Evolutionary conservation across 805 yeast species (phyloP), one percentile per base, ranked within the genome.

Genomic region (Kuraishia molischiana): DNA sequence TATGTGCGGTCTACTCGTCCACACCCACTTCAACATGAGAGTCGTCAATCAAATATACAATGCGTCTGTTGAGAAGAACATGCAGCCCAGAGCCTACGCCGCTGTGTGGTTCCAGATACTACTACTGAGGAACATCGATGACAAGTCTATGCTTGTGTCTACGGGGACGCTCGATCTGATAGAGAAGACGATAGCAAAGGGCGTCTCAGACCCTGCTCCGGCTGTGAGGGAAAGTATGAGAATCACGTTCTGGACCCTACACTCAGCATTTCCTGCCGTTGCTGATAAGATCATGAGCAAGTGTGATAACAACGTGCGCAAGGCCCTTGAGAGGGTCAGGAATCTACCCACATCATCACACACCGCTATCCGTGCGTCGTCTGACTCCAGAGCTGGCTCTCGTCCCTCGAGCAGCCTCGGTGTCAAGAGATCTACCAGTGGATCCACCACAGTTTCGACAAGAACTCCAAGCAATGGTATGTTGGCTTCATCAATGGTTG

Each of bases 121-220:
- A 13, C 45, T 86, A 1, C 48, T 80, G 18, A 66, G 77, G 43
- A 79, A 74, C 48, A 60, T 65, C 22, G 50, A 59, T 5, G 51
- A 58, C 44, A 50, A 43, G 19, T 19, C 42, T 29, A 42, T 61
- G 42, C 51, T 57, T 34, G 60, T 55, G 35, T 35, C 39, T 35
- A 35, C 61, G 0, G 47, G 61, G 33, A 61, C 61, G 10, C 39
- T 64, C 8, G 82, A 69, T 14, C 47, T 56, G 3, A 54, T 79
- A 1, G 77, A 65, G 24, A 72, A 66, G 34, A 62, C 77, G 44
- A 50, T 85, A 1, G 42, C 59, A 3, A 78, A 74, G 46, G 79
- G 90, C 17, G 61, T 92, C 1, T 53, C 74, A 1, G 97, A 89
- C 54, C 85, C 95, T 0, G 81, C 82, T 41, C 85, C 89, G 0